A percentile compares a stretch with the other conserved stretches of the same genome.
These are phyloP conservation scores for Linnemannia zychae DNA, from an alignment of 192 early-diverging fungal genomes.

Conservation along the genomic window DNA sequence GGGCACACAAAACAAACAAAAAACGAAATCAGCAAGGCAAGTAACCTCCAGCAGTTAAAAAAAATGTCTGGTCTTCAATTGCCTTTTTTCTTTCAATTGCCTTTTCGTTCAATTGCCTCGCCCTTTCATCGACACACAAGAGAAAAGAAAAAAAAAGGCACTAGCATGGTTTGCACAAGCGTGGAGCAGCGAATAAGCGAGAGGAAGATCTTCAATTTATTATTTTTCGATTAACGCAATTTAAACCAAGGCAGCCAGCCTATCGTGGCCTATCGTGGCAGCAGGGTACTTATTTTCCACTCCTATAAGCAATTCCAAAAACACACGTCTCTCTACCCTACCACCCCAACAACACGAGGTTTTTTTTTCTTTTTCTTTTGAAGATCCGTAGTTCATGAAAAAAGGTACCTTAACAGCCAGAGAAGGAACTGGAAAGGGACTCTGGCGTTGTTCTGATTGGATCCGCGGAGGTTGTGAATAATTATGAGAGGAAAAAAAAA, in stretches of 20 bases:
- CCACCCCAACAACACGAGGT: neutral
- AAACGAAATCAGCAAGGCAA: neutral
- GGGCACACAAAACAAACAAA: neutral
- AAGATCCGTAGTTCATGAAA: neutral
- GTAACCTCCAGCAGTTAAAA: neutral
- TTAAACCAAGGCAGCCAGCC: neutral
- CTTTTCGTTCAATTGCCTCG: neutral
- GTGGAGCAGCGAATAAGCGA: too few relatives aligned
- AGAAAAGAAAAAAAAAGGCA: neutral
- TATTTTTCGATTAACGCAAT: neutral
- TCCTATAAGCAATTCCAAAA: neutral
- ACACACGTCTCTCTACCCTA: neutral
- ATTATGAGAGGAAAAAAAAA: neutral
- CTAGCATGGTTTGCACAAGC: neutral
- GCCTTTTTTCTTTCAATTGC: neutral
- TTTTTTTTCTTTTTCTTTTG: too few relatives aligned
- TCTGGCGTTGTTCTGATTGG: neutral
- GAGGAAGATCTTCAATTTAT: neutral
- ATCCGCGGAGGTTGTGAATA: constrained; percentile 1
- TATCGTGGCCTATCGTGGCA: neutral
- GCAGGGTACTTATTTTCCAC: neutral
- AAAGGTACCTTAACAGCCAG: neutral
- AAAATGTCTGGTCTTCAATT: too few relatives aligned
- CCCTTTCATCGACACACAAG: too few relatives aligned
- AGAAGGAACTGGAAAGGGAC: neutral